Evolutionary conservation across 129 eudicot species (phyloP).

Genomic region (Calendula officinalis): DNA sequence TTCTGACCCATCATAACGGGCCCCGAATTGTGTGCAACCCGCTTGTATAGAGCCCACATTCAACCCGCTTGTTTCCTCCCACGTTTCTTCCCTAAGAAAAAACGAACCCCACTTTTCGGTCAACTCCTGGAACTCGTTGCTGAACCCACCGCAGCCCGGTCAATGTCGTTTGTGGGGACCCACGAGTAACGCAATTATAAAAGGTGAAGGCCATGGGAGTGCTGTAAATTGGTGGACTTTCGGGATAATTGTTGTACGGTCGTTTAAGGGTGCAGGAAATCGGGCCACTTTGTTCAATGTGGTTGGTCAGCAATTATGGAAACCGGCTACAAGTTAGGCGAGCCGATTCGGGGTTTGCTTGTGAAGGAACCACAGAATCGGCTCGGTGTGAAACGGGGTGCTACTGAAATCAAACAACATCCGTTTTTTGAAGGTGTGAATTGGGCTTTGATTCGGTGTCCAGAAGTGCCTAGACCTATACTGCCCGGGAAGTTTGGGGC

Average conservation of each 20-base stretch:
- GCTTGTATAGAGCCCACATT: constrained; percentile 72
- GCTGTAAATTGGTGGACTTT: constrained; percentile 97
- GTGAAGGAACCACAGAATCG: constrained; percentile 82
- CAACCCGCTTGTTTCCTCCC: constrained; percentile 88
- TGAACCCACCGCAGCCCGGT: constrained; percentile 82
- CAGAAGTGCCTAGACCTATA: constrained; percentile 67
- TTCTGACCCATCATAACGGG: constrained; percentile 54
- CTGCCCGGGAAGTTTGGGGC: constrained; percentile 38
- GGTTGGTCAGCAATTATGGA: constrained; percentile 73
- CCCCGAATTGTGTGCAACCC: constrained; percentile 64
- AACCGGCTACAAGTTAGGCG: too few species aligned
- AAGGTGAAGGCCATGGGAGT: constrained; percentile 90
- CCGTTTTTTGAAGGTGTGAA: constrained; percentile 89
- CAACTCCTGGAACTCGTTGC: constrained; percentile 73
- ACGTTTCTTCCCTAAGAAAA: constrained; percentile 63
- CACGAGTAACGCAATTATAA: constrained; percentile 84
- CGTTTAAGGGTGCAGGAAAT: constrained; percentile 78
- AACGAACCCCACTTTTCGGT: constrained; percentile 32
- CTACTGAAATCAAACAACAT: constrained; percentile 84
- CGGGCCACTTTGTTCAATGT: constrained; percentile 87
- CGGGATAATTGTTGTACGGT: constrained; percentile 68
- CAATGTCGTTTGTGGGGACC: constrained; percentile 94
- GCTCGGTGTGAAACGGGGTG: constrained; percentile 77
- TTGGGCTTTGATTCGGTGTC: constrained; percentile 89
- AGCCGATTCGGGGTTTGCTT: constrained; percentile 65